Evolutionary conservation across 78 protist genomes (phyloP).

Genomic region (Dictyostelium discoideum): DNA sequence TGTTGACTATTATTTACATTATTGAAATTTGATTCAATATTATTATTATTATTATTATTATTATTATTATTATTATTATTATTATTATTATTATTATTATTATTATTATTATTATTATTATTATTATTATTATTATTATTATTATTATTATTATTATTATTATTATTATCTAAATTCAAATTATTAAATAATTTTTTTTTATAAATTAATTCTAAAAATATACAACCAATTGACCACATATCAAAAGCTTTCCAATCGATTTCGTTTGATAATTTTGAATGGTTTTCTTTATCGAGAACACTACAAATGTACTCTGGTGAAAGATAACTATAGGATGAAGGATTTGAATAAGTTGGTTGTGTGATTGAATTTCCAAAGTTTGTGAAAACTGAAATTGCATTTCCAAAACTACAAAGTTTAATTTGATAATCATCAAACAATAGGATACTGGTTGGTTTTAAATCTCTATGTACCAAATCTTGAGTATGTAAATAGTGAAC

Average conservation of each 20-base stretch:
- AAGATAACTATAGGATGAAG: neutral
- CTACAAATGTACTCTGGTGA: neutral
- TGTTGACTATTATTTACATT: neutral
- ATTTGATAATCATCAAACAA: conserved; percentile 19
- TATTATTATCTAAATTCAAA: neutral
- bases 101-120: neutral
- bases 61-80: neutral
- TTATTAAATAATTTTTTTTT: neutral
- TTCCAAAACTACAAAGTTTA: conserved; percentile 46
- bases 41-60: neutral
- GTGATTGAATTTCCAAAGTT: neutral
- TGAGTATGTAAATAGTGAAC: conserved; percentile 33
- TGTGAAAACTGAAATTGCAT: neutral
- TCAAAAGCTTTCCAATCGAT: conserved; percentile 77
- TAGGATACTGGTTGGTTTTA: conserved; percentile 30
- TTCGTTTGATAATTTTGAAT: neutral
- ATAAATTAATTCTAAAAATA: conserved; percentile 56
- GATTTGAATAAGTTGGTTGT: neutral
- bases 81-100: neutral
- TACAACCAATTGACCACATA: conserved; percentile 73
- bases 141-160: neutral
- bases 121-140: neutral
- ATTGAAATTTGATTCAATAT: neutral
- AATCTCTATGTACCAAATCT: conserved; percentile 69
- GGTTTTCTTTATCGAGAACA: neutral